Base-by-base conservation (phyloP, 1,284 basidiomycete genomes). In the Malassezia cuniculi region DNA sequence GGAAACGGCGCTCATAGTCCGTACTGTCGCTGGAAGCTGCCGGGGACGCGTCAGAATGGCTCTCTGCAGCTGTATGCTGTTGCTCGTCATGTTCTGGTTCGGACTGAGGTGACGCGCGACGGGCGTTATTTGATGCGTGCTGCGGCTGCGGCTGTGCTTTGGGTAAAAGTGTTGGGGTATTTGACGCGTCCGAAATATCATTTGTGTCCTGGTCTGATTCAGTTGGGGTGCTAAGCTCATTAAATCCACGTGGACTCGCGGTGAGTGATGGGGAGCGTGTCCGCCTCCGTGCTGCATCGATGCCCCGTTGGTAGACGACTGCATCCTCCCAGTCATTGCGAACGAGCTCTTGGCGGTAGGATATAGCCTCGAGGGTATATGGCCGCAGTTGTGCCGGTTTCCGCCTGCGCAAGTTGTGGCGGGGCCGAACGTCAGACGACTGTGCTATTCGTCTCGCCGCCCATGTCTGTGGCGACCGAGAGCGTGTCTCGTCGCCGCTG, bases 251-350 rank as follows among this genome's bases (percentile, higher is more conserved):
- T n/a, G n/a, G n/a, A n/a, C n/a, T n/a, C n/a, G 36, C 22, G 15
- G 36, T 31, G 10, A 21, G 29, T 18, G 34, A 36, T 12, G 26
- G 21, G 17, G 25, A 20, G 9, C 20, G 20, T 18, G 19, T 21
- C 17, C 22, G 15, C n/a, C 3, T 21, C 17, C 22, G 17, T 24
- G 14, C 27, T 43, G n/a, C n/a, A n/a, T 41, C 50, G 7, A 31
- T 45, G 29, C 52, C 50, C 10, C 54, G 43, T 15, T 62, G 57
- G 2, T 55, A 50, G 1, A 70, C 68, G 9, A 70, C 59, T 7
- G 69, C 69, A 36, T 69, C 69, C 30, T 64, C 39, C 69, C 69
- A 70, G 21, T 69, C 60, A 48, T 69, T 69, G 17, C 48, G 48
- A n/a, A 60, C 48, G 16, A 70, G 45, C 4, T 52, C 40, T n/a